These are phyloP conservation scores for Debaryomyces fabryi DNA, from an alignment of 1,139 yeast species.

Conservation along the genomic window DNA sequence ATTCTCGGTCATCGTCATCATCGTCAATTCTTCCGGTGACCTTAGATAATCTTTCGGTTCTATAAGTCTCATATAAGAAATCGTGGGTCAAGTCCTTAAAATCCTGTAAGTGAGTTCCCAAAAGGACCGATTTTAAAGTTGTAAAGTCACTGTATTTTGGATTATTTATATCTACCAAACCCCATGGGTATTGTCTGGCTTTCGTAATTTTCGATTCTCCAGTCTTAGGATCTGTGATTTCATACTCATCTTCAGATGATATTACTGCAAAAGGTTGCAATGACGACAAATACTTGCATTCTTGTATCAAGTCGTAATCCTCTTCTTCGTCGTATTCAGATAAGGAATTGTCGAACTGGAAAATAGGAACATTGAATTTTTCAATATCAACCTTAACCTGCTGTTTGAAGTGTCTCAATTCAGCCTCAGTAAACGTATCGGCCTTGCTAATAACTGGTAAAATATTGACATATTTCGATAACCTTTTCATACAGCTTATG, in stretches of 20 bases:
- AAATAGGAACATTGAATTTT: conserved; percentile 77
- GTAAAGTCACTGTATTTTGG: conserved; percentile 82
- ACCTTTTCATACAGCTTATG: conserved; percentile 72
- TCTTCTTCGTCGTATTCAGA: conserved; percentile 56
- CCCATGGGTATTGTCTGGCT: conserved; percentile 96
- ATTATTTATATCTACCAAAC: conserved; percentile 80
- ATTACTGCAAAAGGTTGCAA: conserved; percentile 88
- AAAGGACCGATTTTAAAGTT: conserved; percentile 76
- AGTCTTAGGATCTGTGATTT: conserved; percentile 52
- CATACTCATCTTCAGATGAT: conserved; percentile 63
- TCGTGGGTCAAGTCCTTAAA: conserved; percentile 93
- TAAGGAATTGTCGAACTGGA: conserved; percentile 62
- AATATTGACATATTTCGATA: conserved; percentile 81
- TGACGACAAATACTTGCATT: conserved; percentile 73
- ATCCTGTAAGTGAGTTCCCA: conserved; percentile 93
- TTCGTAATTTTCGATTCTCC: conserved; percentile 61
- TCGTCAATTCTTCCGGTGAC: conserved; percentile 42
- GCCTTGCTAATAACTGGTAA: conserved; percentile 88
- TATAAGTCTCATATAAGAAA: conserved; percentile 85
- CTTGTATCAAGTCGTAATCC: conserved; percentile 77
- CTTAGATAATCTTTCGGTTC: conserved; percentile 77
- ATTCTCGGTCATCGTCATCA: conserved; percentile 31
- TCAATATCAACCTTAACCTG: conserved; percentile 71
- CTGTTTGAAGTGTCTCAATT: conserved; percentile 59
- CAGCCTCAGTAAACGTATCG: conserved; percentile 80